Evolutionary conservation across 78 protist genomes (phyloP), one percentile per base, ranked within the genome.

Genomic region (Acrasis kona): DNA sequence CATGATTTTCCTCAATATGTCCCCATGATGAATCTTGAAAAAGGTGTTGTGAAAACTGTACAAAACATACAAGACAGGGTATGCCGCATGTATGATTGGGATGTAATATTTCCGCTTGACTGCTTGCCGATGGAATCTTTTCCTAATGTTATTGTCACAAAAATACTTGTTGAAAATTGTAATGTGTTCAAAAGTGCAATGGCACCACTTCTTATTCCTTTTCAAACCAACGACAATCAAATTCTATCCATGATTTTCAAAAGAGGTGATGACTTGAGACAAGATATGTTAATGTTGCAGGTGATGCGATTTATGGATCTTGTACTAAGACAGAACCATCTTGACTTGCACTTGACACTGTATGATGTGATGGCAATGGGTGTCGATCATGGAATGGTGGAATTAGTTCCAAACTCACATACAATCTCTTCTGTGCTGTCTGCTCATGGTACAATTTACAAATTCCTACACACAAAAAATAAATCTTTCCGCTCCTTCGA

Each of bases 281-380:
- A 96, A 79, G 99, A 96, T 86, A 97, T 94, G 72, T 84, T 96
- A 5, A 84, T 96, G 40, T 39, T 94, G 3, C 97, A 93, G 72
- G 30, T 96, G 65, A 84, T 96, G 50, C 10, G 37, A 32, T 80
- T 96, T 30, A 94, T 95, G 97, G 97, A 96, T 76, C 29, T 58
- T 32, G 35, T 81, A 29, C 68, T 96, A 39, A 75, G 79, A 37
- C 41, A 76, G 36, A 95, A 93, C 37, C 72, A 82, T 10, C 80
- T 96, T 28, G 96, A 96, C 79, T 75, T 96, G 37, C 72, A 65
- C 34, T 82, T 96, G 30, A 94, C 93, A 28, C 97, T 97, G 0
- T 96, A 96, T 83, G 57, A 74, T 19, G 98, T 92, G 1, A 79
- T 96, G 1, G 97, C 99, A 1, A 87, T 92, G 7, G 73, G 81